These are phyloP conservation scores for Paecilomyces niveus DNA, from an alignment of 2,329 filamentous ascomycete species.

Conservation along the genomic window DNA sequence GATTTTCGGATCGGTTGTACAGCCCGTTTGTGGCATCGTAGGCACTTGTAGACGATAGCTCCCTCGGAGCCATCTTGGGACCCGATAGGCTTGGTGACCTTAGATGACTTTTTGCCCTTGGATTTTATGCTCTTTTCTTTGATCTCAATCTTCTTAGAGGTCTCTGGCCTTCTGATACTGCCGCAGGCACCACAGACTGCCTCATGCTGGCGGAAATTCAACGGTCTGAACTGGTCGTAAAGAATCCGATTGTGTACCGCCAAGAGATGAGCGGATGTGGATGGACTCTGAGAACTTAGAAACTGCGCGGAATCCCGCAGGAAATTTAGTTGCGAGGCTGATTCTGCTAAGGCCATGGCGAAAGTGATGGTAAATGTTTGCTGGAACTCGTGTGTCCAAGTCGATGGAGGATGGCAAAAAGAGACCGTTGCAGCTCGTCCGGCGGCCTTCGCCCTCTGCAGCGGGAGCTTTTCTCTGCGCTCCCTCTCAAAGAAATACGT, in stretches of 20 bases:
- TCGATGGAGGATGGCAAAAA: background rate
- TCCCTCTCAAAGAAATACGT: background rate
- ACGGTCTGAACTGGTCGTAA: slow-evolving; percentile 23
- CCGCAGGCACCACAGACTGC: slow-evolving; percentile 35
- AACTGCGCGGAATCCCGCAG: slow-evolving; percentile 29
- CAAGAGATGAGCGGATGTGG: slow-evolving; percentile 36
- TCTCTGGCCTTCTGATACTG: slow-evolving; percentile 23
- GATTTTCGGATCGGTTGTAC: slow-evolving; percentile 17
- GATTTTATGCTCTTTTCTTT: slow-evolving; percentile 11
- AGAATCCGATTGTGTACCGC: slow-evolving; percentile 29
- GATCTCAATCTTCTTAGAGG: slow-evolving; percentile 21
- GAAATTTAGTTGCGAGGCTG: slow-evolving; percentile 24
- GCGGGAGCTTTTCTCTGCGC: background rate
- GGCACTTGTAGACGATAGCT: slow-evolving; percentile 29
- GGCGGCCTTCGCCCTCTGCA: background rate
- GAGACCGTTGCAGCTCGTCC: background rate
- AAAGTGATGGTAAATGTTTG: background rate
- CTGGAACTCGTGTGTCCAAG: background rate
- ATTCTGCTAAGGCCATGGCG: slow-evolving; percentile 14
- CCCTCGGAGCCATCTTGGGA: slow-evolving; percentile 7
- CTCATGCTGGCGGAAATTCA: slow-evolving; percentile 25
- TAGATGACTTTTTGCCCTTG: slow-evolving; percentile 5
- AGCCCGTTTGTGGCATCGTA: slow-evolving; percentile 28
- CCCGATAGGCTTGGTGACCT: slow-evolving; percentile 1
- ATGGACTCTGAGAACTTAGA: slow-evolving; percentile 25